Evolutionary conservation across 495 filamentous ascomycete genomes (phyloP).

Genomic region (Annulohypoxylon bovei): DNA sequence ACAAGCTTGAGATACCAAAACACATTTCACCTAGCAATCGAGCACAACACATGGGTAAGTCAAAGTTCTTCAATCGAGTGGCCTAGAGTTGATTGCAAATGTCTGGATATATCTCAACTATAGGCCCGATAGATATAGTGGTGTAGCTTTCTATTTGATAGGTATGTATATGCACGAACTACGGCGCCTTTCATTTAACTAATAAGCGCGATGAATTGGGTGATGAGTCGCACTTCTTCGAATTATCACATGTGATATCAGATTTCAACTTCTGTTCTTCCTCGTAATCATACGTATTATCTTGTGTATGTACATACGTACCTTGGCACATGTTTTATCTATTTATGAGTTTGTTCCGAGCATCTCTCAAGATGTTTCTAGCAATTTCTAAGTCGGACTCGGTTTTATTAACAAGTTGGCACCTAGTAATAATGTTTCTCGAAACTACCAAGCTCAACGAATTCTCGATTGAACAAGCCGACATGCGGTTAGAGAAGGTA

Average conservation of each 20-base stretch:
- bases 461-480: constrained; percentile 3
- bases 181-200: no score
- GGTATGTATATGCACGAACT: no score
- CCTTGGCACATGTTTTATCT: not conserved
- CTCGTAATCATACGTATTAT: not conserved
- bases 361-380: not conserved
- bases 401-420: constrained; percentile 1
- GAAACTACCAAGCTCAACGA: constrained; percentile 3
- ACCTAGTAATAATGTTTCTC: constrained; percentile 20
- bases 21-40: not conserved
- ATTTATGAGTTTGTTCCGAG: not conserved
- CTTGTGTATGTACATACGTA: no score
- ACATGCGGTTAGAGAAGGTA: not conserved
- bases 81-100: not conserved
- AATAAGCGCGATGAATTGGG: not conserved
- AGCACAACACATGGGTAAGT: not conserved
- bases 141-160: not conserved
- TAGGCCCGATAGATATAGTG: constrained; percentile 16
- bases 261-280: not conserved
- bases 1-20: no score
- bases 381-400: not conserved
- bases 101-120: not conserved
- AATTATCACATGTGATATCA: constrained; percentile 10
- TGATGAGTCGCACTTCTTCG: not conserved
- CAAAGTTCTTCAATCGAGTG: not conserved